Evolutionary conservation across 2,329 filamentous ascomycete genomes (phyloP), one percentile per base, ranked within the genome.

Genomic region (Curvularia lunata): DNA sequence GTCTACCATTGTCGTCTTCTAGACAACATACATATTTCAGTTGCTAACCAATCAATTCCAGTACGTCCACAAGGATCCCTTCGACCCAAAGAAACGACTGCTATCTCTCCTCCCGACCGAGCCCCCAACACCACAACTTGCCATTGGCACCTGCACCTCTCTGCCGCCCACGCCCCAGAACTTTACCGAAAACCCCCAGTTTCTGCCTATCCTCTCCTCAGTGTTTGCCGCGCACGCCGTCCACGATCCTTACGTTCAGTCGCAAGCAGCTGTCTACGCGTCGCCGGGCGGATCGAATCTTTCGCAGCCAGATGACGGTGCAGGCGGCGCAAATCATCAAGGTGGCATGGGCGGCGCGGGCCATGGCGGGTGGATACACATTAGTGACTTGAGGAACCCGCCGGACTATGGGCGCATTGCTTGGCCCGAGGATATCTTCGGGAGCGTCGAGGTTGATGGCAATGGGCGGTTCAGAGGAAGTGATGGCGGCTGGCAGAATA

Each of bases 341-440:
- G 85, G 85, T 18, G 86, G 85, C 49, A 80, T 79, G 56, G 85
- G 85, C 2, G 82, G 84, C 18, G 85, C 77, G 16, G 85, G 85
- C 1, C 77, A 83, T 62, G 86, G 86, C 19, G 86, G 86, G 1
- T 87, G 82, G 77, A 84, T 88, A 40, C 86, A 88, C 68, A 79
- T 88, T n/a, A 86, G 82, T 37, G 86, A 88, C 66, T 73, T 74
- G 67, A 77, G 86, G 58, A 82, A 84, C 59, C 85, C 86, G 34
- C 86, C 86, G 2, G 86, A 88, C 58, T 88, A 81, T 73, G 86
- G 86, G 1, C 72, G 86, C n/a, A 87, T 88, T 60, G 84, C 86
- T 50, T 86, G 83, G 82, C 86, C 86, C 0, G 86, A 88, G 69
- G 86, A 88, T 74, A 88, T 88, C 48, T 85, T 88, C 68, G 86